Base-by-base conservation (phyloP, 2,329 filamentous ascomycete species). In the Paecilomyces sp. region DNA sequence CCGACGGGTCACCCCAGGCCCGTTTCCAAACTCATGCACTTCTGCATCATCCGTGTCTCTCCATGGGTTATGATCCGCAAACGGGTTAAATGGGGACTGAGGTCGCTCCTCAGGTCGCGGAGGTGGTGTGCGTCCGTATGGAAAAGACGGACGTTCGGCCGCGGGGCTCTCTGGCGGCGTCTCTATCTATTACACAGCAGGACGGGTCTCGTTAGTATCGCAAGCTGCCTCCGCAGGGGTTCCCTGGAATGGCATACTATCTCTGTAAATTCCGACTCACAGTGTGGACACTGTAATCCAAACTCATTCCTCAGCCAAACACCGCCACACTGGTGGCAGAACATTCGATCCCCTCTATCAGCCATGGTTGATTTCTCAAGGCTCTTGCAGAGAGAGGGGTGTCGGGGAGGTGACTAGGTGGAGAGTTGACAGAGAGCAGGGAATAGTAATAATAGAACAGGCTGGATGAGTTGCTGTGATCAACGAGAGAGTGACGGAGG, bases 291-390 rank as follows among this genome's bases (percentile, higher is more conserved):
- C 15, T 77, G 78, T 63, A 96, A 76, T 28, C 83, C 87, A 64
- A 83, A 80, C 63, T 89, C 83, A 61, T 90, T 85, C 61, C 85
- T 81, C 69, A 88, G 90, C 91, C 92, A 97, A 73, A 96, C 88
- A 63, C 89, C 78, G 57, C 83, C 74, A 77, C 94, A 97, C 61
- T 82, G 78, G 75, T 97, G 91, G 75, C 94, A 99, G 74, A 84
- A 95, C 58, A 97, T 88, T 64, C 93, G 85, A 70, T 96, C 90
- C 28, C 63, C 67, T 28, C 62, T 57, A 60, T 76, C 70, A 30
- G 70, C 70, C 75, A 77, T 77, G 58, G 58, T 56, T 30, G 25
- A 50, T 41, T 28, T 47, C 41, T 18, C 22, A 24, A n/a, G 24
- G 11, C 18, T n/a, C n/a, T 58, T 47, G 41, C 15, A 18, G 50